Conservation (phyloP, 805 yeast genomes). For the Cyberlindnera subsufficiens region DNA sequence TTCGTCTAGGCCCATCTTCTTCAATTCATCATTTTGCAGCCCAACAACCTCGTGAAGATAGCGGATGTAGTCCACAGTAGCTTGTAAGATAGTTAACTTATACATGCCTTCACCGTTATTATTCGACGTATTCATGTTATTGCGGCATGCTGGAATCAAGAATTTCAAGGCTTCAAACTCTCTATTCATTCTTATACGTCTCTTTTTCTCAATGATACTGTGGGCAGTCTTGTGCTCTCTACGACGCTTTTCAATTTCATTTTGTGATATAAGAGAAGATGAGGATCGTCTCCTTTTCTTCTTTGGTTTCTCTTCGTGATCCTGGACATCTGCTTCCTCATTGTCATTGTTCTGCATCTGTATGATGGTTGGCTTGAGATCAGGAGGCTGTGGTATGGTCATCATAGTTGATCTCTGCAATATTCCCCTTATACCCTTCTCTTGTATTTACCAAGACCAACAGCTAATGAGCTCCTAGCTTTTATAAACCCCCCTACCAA, state of each 20-base stretch:
- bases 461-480: too few species aligned
- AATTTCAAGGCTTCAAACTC: conserved; percentile 78
- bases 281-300: conserved; percentile 23
- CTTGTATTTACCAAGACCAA: too few species aligned
- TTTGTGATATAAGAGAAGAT: conserved; percentile 19
- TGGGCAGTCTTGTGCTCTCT: conserved; percentile 54
- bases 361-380: conserved; percentile 40
- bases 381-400: conserved; percentile 40
- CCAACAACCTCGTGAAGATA: conserved; percentile 58
- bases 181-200: conserved; percentile 73
- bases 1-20: conserved; percentile 10
- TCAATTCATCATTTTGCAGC: conserved; percentile 42
- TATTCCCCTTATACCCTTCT: too few species aligned
- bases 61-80: conserved; percentile 76
- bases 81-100: conserved; percentile 72
- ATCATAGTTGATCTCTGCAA: background rate
- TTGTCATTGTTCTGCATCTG: conserved; percentile 29
- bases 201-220: conserved; percentile 72
- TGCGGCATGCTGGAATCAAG: conserved; percentile 73
- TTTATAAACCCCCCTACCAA: background rate
- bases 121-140: conserved; percentile 18
- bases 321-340: conserved; percentile 6
- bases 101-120: conserved; percentile 58
- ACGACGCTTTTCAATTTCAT: conserved; percentile 34
- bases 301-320: conserved; percentile 10